Base-by-base conservation (phyloP, 176 grass and related monocot genomes). In the Aegilops speltoides region DNA sequence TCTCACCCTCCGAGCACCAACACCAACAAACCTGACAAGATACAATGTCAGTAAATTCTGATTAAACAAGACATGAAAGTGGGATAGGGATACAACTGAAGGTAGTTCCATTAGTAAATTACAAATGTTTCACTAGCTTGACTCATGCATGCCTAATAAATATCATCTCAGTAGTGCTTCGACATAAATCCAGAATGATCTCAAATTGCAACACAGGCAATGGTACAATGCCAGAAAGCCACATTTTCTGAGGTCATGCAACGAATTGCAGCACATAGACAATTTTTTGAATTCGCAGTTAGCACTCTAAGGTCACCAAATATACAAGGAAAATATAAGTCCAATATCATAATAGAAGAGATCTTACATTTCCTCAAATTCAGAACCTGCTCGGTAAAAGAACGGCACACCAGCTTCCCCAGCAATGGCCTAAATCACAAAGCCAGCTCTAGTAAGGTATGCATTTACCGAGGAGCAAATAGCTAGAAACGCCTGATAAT, bases 341-440 rank as follows among this genome's bases (percentile, higher is more conserved):
- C 6, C 9, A 76, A 46, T 73, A 78, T 80, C 32, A 77, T 45
- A 26, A 40, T n/a, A 76, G 4, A 84, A 70, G 69, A 56, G 69
- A 69, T 64, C 97, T 97, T 99, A 99, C 97, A 99, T 99, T 91
- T 99, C 97, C 87, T 99, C 97, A 76, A 99, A 99, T 91, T 99
- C 97, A 40, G 97, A 99, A 89, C 97, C 97, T 87, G 97, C 97
- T 87, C 92, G 89, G 56, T 99, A 99, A 92, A 99, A 99, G 87
- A 99, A 99, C 56, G 97, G 97, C 64, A 99, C 97, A 31, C 90
- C 97, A 74, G 97, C 94, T 94, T 99, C 97, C 87, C 97, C 97
- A 89, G 97, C 97, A 84, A 99, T 97, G 85, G 97, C 97, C 97
- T 99, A 78, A 83, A 81, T 68, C 75, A 86, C 56, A 85, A 93